Percentiles rank a stretch among this genome's conserved stretches.
phyloP scores from a whole-genome alignment of 1,284 basidiomycete genomes.

The Sporisorium sorghi region DNA sequence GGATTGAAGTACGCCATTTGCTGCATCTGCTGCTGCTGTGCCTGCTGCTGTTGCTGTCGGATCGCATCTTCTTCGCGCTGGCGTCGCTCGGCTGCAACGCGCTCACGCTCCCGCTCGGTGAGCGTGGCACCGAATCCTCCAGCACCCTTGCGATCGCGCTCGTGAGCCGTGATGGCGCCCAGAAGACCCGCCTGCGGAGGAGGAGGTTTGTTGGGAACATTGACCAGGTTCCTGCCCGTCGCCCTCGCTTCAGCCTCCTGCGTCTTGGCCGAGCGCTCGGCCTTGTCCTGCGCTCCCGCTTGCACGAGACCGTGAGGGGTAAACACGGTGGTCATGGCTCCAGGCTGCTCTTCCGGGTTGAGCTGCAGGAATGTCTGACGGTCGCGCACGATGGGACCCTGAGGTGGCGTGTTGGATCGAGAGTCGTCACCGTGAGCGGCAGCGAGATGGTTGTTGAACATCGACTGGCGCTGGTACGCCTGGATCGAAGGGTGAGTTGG shows the following conservation, averaged over 20 bases:
- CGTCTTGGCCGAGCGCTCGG: conserved; percentile 91
- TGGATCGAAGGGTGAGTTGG: conserved; percentile 42
- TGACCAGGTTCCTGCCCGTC: conserved; percentile 87
- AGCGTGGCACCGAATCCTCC: conserved; percentile 93
- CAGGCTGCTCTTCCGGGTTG: conserved; percentile 61
- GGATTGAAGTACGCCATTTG: conserved; percentile 73
- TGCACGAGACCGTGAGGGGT: conserved; percentile 93
- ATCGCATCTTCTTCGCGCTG: conserved; percentile 91
- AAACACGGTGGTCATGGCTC: conserved; percentile 74
- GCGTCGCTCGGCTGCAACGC: conserved; percentile 73
- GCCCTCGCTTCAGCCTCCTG: conserved; percentile 93
- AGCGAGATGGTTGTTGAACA: conserved; percentile 58
- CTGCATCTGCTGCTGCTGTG: conserved; percentile 78
- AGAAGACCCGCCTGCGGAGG: conserved; percentile 94
- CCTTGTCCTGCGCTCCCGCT: conserved; percentile 92
- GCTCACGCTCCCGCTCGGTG: conserved; percentile 93
- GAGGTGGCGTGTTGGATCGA: conserved; percentile 52
- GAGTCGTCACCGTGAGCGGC: conserved; percentile 54
- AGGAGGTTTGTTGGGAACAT: conserved; percentile 91
- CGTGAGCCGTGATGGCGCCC: conserved; percentile 93
- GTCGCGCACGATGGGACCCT: conserved; percentile 33
- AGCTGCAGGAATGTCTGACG: conserved; percentile 65
- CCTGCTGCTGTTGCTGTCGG: conserved; percentile 86
- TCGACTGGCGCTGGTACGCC: conserved; percentile 50
- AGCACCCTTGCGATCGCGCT: conserved; percentile 90